phyloP scores from a whole-genome alignment of 768 basidiomycete species.

The Pisolithus sp. region DNA sequence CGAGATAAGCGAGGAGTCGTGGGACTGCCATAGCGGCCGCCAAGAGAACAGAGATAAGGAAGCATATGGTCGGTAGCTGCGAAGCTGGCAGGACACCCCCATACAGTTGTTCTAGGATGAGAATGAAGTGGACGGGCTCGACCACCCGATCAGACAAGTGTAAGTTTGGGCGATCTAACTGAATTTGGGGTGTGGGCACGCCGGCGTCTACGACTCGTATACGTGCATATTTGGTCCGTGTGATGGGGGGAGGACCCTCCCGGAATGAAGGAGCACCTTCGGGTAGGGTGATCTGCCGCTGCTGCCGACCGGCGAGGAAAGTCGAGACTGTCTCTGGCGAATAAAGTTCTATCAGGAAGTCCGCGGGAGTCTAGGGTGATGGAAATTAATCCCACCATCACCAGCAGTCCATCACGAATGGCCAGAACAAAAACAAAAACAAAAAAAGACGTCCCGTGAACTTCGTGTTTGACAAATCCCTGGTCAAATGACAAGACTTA shows the following conservation, averaged over 20 bases:
- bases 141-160: slow-evolving; percentile 7
- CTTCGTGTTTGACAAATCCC: neutral
- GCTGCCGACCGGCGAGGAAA: slow-evolving; percentile 7
- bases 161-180: slow-evolving; percentile 7
- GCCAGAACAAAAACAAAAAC: too few relatives aligned
- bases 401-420: neutral
- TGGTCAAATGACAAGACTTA: slow-evolving; percentile 26
- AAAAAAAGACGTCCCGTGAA: neutral
- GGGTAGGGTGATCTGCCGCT: slow-evolving; percentile 3
- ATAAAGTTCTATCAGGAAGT: slow-evolving; percentile 36
- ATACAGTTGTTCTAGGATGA: slow-evolving; percentile 54
- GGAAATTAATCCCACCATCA: neutral
- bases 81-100: slow-evolving; percentile 55
- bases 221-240: slow-evolving; percentile 49
- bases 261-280: neutral
- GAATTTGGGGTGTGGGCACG: slow-evolving; percentile 36
- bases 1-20: slow-evolving; percentile 15
- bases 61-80: slow-evolving; percentile 29
- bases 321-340: slow-evolving; percentile 28
- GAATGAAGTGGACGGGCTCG: slow-evolving; percentile 38
- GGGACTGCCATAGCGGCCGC: slow-evolving; percentile 17
- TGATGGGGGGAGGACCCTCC: slow-evolving; percentile 8
- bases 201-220: slow-evolving; percentile 50
- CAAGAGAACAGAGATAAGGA: slow-evolving; percentile 25
- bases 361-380: slow-evolving; percentile 35